Base-by-base conservation (phyloP, 768 basidiomycete species). In the Termitomyces sp. region DNA sequence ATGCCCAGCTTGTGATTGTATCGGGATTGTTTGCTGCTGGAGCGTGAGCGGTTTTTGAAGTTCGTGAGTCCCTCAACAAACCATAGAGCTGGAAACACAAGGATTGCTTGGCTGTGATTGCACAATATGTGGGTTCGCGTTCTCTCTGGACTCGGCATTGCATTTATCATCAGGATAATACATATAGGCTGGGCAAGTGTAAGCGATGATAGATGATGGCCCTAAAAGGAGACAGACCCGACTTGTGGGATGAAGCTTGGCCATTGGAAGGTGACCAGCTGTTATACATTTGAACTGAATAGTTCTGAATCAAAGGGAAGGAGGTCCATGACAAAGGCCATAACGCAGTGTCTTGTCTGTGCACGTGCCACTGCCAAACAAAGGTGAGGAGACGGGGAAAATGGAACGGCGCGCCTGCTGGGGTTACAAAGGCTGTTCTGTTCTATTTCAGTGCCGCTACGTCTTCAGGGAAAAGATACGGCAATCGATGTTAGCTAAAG, bases 331-430 rank as follows among this genome's bases (percentile, higher is more conserved):
- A 52, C 28, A 34, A 59, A 37, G 32, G 32, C 34, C 14, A 34
- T 37, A 37, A 37, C 16, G 16, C 35, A 37, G 35, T 47, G 48
- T 46, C 41, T 23, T 25, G 34, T 34, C 19, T n/a, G 40, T 47
- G 35, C 61, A 60, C 59, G 61, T 62, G 59, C 58, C 23, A 21
- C 21, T 47, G 46, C 52, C 28, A 59, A 52, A 56, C 48, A 63
- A 56, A 30, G 60, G 62, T 56, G 58, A 57, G 56, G 56, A 50
- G 39, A 55, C 9, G 37, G 47, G 58, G 56, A 43, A n/a, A n/a
- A 30, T 55, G 48, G 42, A 54, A 54, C 32, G 54, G 51, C 46
- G 45, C 53, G 52, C 53, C 43, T 21, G 30, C 45, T 53, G 54
- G n/a, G 42, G 40, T 57, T 54, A 54, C 59, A 39, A 56, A 52